Conservation (phyloP, 371 early-diverging fungal genomes). For the Mucor racemosus region DNA sequence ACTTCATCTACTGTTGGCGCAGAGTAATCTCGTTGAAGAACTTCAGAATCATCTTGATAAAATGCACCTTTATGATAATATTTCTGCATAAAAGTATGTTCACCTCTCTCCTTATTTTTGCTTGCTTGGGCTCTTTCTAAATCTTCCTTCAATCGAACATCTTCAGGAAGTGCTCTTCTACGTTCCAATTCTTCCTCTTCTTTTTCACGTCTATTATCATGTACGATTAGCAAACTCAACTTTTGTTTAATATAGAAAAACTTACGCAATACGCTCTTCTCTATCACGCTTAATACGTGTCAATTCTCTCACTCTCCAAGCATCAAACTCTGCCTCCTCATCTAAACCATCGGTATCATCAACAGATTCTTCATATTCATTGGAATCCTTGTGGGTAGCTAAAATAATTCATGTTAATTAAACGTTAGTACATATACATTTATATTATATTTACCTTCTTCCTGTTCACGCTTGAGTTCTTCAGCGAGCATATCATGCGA, state of each 20-base stretch:
- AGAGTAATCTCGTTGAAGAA: constrained; percentile 72
- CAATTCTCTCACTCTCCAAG: constrained; percentile 94
- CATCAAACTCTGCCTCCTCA: constrained; percentile 85
- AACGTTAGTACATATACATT: not conserved
- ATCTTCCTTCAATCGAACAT: constrained; percentile 72
- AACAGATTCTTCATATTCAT: constrained; percentile 51
- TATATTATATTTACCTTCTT: constrained; percentile 24
- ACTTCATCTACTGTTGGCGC: constrained; percentile 82
- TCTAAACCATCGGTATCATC: constrained; percentile 94
- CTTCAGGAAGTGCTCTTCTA: constrained; percentile 82
- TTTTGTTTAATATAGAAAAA: constrained; percentile 8
- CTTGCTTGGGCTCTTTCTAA: constrained; percentile 61
- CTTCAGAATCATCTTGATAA: constrained; percentile 70
- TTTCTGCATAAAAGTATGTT: constrained; percentile 73
- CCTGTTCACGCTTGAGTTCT: constrained; percentile 57
- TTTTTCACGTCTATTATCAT: constrained; percentile 60
- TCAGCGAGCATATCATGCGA: constrained; percentile 80
- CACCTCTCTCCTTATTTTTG: constrained; percentile 56
- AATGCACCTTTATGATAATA: constrained; percentile 92
- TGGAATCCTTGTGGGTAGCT: constrained; percentile 36
- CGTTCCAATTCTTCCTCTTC: constrained; percentile 85
- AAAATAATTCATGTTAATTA: not conserved
- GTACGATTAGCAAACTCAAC: not conserved
- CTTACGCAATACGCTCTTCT: constrained; percentile 76
- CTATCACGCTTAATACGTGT: constrained; percentile 87